A percentile compares a stretch with the other conserved stretches of the same genome.
Conservation (phyloP, 345 rosid genomes). For the Arabis alpina region DNA sequence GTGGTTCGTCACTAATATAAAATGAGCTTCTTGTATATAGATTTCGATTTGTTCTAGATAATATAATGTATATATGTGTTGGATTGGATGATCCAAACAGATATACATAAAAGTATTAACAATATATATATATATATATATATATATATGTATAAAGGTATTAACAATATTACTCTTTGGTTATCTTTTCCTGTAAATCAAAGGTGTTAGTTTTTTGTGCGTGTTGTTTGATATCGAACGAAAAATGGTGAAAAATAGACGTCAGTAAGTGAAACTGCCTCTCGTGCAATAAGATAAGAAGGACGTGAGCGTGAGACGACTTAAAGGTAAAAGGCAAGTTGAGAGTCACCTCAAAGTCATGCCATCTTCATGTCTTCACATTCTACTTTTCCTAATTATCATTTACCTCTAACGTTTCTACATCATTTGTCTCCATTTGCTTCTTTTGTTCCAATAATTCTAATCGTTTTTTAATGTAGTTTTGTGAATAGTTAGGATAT, state of each 20-base stretch:
- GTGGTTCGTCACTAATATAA: constrained; percentile 26
- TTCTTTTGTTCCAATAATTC: not conserved
- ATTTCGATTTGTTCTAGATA: constrained; percentile 14
- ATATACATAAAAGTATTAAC: not conserved
- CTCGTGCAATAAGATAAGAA: constrained; percentile 41
- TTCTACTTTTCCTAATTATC: constrained; percentile 29
- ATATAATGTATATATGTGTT: not conserved
- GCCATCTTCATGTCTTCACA: constrained; percentile 41
- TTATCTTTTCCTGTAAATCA: not conserved
- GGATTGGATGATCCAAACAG: not conserved
- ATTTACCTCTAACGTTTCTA: not conserved
- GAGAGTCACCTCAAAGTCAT: constrained; percentile 35
- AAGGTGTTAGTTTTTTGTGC: not conserved
- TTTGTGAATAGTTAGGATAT: not conserved
- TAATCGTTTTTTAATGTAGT: not conserved
- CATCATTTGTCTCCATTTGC: not conserved
- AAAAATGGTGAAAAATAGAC: constrained; percentile 12
- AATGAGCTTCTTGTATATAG: constrained; percentile 19
- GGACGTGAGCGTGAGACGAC: constrained; percentile 34
- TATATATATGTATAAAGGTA: too few relatives aligned
- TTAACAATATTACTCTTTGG: not conserved
- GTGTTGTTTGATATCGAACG: not conserved
- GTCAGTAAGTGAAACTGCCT: constrained; percentile 45
- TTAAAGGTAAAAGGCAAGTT: constrained; percentile 24
- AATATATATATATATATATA: not conserved